These are phyloP conservation scores for Chamaecrista fasciculata DNA, from an alignment of 306 rosid genomes.

Conservation along the genomic window DNA sequence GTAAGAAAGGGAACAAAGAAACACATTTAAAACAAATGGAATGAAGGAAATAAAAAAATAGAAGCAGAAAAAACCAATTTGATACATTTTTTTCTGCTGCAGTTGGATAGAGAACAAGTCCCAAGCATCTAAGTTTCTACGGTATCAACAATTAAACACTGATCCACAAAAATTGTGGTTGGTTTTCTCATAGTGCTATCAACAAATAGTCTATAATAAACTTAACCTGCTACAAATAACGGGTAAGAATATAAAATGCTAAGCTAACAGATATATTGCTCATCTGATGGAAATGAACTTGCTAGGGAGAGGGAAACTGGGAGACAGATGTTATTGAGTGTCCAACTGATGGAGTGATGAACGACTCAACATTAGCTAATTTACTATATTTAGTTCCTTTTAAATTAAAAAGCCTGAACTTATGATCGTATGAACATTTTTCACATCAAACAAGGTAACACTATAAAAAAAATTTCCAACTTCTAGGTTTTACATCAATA, in stretches of 20 bases:
- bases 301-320: not conserved
- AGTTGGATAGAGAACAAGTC: not conserved
- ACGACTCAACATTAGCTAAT: not conserved
- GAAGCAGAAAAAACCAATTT: not conserved
- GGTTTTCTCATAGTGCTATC: not conserved
- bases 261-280: not conserved
- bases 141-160: constrained; percentile 1
- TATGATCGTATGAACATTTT: not conserved
- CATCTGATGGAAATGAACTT: not conserved
- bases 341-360: not conserved
- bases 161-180: not conserved
- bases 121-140: not conserved
- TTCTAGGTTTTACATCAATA: not conserved
- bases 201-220: not conserved
- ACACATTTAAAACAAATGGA: constrained; percentile 16
- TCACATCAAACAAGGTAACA: not conserved
- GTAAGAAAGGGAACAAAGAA: constrained; percentile 26
- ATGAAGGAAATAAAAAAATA: constrained; percentile 13
- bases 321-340: not conserved
- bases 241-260: constrained; percentile 8
- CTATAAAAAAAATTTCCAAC: not conserved
- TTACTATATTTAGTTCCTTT: not conserved
- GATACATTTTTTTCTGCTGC: not conserved
- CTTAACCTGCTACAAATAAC: not conserved
- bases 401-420: not conserved